These are phyloP conservation scores for Chalciporus sp. DNA, from an alignment of 1,284 basidiomycete species.

Conservation along the genomic window DNA sequence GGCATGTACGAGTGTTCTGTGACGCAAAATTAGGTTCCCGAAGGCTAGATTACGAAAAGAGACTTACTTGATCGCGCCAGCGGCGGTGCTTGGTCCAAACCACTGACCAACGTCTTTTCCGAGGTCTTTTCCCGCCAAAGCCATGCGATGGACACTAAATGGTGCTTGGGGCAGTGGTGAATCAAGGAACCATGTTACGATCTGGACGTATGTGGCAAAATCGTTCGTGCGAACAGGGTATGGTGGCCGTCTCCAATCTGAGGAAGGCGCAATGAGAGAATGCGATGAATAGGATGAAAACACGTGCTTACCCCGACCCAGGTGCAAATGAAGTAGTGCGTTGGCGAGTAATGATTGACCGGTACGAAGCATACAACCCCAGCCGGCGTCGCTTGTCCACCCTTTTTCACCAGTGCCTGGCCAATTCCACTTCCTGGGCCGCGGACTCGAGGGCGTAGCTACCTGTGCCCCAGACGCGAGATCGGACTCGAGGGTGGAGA, in stretches of 20 bases:
- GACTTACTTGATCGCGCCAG: slow-evolving; percentile 87
- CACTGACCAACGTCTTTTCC: slow-evolving; percentile 97
- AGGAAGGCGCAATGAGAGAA: slow-evolving; percentile 12
- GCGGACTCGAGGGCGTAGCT: slow-evolving; percentile 35
- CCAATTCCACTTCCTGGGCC: slow-evolving; percentile 50
- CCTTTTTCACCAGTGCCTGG: slow-evolving; percentile 66
- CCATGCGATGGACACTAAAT: slow-evolving; percentile 97
- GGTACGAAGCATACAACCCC: slow-evolving; percentile 98
- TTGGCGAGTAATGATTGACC: slow-evolving; percentile 94
- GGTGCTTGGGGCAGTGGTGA: slow-evolving; percentile 87
- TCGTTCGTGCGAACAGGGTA: slow-evolving; percentile 58
- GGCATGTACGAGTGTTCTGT: slow-evolving; percentile 73
- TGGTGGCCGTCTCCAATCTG: slow-evolving; percentile 84
- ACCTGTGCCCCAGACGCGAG: slow-evolving; percentile 25
- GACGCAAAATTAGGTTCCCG: slow-evolving; percentile 9
- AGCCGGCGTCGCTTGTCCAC: slow-evolving; percentile 92
- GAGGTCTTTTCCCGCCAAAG: slow-evolving; percentile 89
- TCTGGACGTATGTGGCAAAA: slow-evolving; percentile 82
- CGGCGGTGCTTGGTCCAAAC: slow-evolving; percentile 97
- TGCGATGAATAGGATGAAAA: slow-evolving; percentile 2
- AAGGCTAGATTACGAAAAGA: background rate
- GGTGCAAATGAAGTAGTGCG: slow-evolving; percentile 79
- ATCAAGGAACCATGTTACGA: slow-evolving; percentile 95
- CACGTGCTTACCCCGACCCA: slow-evolving; percentile 75
- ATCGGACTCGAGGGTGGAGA: slow-evolving; percentile 52